Base-by-base conservation (phyloP, 1,284 basidiomycete species). In the Ganoderma resinaceum region DNA sequence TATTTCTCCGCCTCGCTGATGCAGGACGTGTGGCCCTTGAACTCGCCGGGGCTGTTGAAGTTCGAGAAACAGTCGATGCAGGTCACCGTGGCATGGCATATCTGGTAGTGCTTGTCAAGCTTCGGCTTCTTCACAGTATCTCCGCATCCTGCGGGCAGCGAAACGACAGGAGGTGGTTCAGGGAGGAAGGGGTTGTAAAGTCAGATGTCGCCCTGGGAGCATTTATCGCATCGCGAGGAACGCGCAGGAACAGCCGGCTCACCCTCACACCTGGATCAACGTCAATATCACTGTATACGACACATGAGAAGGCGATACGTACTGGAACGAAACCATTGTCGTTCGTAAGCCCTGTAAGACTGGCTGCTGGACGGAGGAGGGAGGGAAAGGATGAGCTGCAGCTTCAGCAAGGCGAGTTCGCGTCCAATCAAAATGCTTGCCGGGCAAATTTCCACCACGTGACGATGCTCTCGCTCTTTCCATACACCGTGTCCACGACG, bases 81-180 rank as follows among this genome's bases (percentile, higher is more conserved):
- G 73, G 94, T 95, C 76, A 95, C 95, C 5, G 90, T 86, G 1
- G 89, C 78, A 74, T 91, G 80, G 76, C 92, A 93, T 63, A 84
- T 80, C 33, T 76, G 76, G 65, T 84, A 80, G 76, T 94, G 93
- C 74, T 89, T 85, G 77, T 95, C 92, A 4, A 95, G 87, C 79
- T 96, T 96, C 9, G 95, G 95, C 78, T 97, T 97, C 81, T 96
- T 97, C 46, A 97, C 89, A 9, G 94, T 91, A 74, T 97, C 95
- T 63, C 86, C 83, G 80, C 95, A 96, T 46, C 77, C 93, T 93
- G n/a, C 49, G n/a, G 23, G 46, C 2, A 18, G 35, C 3, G 23
- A 18, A 1, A 57, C 23, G 23, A 26, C 18, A 40, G 26, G 11
- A 38, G 58, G 37, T 4, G 8, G 29, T 37, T 8, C 20, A 35